phyloP scores from a whole-genome alignment of 2,329 filamentous ascomycete species.

The Phoma sp. region DNA sequence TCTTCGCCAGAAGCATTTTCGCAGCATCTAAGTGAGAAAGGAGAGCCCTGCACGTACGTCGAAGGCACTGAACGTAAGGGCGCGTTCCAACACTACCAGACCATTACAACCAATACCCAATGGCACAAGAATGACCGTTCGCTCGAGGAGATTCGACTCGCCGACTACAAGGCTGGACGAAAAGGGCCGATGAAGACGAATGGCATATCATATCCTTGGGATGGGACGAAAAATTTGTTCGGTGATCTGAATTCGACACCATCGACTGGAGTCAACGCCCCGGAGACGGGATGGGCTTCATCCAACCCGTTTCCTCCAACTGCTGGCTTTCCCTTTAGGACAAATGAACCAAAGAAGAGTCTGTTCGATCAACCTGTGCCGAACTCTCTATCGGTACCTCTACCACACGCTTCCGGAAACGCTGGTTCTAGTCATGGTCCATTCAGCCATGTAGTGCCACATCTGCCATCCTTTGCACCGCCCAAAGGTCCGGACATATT shows the following conservation, averaged over 20 bases:
- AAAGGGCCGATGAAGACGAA: slow-evolving; percentile 1
- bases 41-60: slow-evolving; percentile 12
- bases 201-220: not conserved
- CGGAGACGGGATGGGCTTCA: too few relatives aligned
- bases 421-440: not conserved
- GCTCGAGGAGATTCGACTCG: slow-evolving; percentile 25
- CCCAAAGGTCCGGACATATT: too few relatives aligned
- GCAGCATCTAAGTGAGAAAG: slow-evolving; percentile 1
- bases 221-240: not conserved
- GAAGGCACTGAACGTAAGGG: not conserved
- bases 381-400: not conserved
- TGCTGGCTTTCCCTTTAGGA: not conserved
- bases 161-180: slow-evolving; percentile 17
- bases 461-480: too few relatives aligned
- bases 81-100: slow-evolving; percentile 15
- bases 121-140: slow-evolving; percentile 14
- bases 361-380: not conserved
- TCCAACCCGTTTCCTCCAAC: too few relatives aligned
- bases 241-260: not conserved
- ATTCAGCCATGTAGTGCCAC: not conserved
- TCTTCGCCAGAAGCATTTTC: slow-evolving; percentile 4
- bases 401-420: not conserved
- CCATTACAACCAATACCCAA: slow-evolving; percentile 12
- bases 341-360: not conserved
- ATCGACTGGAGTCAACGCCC: not conserved